Conservation (phyloP, 495 filamentous ascomycete species). For the Xylaria scruposa region DNA sequence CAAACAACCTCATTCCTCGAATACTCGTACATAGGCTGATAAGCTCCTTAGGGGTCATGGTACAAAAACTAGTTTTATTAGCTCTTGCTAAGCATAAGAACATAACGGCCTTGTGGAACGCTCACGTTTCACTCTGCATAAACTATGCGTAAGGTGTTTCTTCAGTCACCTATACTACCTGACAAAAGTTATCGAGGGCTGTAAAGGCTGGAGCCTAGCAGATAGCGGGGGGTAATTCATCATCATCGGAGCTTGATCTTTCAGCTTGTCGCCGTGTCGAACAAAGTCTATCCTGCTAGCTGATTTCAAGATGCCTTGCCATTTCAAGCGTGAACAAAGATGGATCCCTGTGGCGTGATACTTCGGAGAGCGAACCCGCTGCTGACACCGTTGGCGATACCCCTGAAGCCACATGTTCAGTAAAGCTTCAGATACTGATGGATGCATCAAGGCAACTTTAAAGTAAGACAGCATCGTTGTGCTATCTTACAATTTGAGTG, state of each 20-base stretch:
- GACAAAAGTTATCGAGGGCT: too few species aligned
- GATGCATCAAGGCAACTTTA: background rate
- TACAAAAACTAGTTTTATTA: too few species aligned
- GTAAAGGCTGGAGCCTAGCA: background rate
- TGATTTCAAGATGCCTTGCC: background rate
- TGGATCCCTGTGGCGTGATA: background rate
- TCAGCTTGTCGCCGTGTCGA: too few species aligned
- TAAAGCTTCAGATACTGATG: background rate
- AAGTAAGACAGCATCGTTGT: background rate
- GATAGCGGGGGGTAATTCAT: background rate
- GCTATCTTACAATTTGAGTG: constrained; percentile 8
- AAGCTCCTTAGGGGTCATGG: too few species aligned
- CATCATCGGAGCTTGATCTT: background rate
- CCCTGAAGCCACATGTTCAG: background rate
- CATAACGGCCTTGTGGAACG: too few species aligned
- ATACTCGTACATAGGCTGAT: too few species aligned
- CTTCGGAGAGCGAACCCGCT: constrained; percentile 1
- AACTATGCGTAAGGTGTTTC: too few species aligned
- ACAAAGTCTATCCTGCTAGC: background rate
- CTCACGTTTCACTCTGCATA: too few species aligned
- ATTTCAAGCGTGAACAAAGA: background rate
- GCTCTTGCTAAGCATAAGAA: too few species aligned
- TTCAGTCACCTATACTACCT: too few species aligned
- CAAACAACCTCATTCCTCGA: too few species aligned
- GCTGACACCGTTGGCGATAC: background rate